Base-by-base conservation (phyloP, 1,284 basidiomycete genomes). In the Vanrija pseudolonga region DNA sequence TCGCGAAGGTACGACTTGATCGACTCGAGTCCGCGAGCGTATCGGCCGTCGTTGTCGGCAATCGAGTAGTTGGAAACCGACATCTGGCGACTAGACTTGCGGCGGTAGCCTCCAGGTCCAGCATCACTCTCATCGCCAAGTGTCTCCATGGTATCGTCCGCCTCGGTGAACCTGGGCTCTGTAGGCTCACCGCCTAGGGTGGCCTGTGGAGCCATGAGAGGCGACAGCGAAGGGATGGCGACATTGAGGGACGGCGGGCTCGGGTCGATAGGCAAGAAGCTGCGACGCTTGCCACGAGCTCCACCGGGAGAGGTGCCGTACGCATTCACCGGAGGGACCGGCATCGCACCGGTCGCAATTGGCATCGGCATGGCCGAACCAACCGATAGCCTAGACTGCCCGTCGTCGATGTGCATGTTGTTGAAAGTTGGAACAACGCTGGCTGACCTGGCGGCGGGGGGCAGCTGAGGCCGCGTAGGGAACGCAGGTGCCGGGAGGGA, bases 1-100 rank as follows among this genome's bases (percentile, higher is more conserved):
- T 98, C 95, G 66, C 86, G 86, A 19, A 98, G 82, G 76, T 98
- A 98, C 17, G 88, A 87, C 87, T 98, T 93, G 39, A 98, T 84
- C 12, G 89, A 89, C 56, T 90, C 84, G 47, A 98, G 79, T 22
- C 89, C 90, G 11, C 63, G 56, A 2, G 65, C 57, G 54, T 76
- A 77, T 9, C 66, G 59, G 14, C 55, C 56, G 3, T 67, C 67
- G 14, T 40, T n/a, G n/a, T 65, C 64, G 20, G 44, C 45, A 37
- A 60, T 50, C 9, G 59, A 47, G n/a, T 53, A 52, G 17, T 56
- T 57, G 18, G 61, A 32, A n/a, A 60, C 46, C 40, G 57, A 39
- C 62, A 28, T 50, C 52, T 5, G 58, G 56, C 48, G 59, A 46
- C 4, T 62, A 9, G 32, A 32, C 32, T 32, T 60, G 18, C 55